A percentile compares a stretch with the other conserved stretches of the same genome.
Conservation (phyloP, 495 filamentous ascomycete genomes). For the Aspergillus wentii region DNA sequence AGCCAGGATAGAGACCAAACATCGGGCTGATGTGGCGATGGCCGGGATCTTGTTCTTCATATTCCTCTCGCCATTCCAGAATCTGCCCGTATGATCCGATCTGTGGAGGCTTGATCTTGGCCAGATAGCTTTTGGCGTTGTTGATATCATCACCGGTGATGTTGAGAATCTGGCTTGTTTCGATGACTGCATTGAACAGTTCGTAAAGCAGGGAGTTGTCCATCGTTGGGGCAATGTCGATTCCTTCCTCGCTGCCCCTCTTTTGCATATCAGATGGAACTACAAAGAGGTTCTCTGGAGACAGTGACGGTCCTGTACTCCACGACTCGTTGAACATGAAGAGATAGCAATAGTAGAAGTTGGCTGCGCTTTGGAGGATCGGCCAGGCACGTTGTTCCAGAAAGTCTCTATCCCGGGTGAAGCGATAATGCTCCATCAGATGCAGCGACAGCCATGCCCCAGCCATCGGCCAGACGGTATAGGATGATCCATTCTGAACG, state of each 20-base stretch:
- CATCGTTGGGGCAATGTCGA: constrained; percentile 30
- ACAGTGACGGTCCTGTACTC: constrained; percentile 32
- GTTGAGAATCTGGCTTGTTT: constrained; percentile 14
- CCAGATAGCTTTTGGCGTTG: constrained; percentile 2
- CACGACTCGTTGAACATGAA: constrained; percentile 23
- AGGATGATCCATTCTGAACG: constrained; percentile 23
- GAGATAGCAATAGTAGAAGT: constrained; percentile 31
- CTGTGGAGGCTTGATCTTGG: constrained; percentile 13
- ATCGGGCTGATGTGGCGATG: constrained; percentile 35
- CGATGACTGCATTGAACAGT: constrained; percentile 23
- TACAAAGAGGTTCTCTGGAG: constrained; percentile 34
- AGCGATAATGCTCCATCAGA: constrained; percentile 34
- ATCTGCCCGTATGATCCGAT: constrained; percentile 28
- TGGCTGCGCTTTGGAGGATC: constrained; percentile 17
- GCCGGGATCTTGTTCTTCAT: constrained; percentile 26
- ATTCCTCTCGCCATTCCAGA: constrained; percentile 38
- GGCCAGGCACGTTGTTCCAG: constrained; percentile 15
- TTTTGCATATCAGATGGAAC: constrained; percentile 10
- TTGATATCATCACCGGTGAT: constrained; percentile 7
- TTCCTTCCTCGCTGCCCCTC: constrained; percentile 10
- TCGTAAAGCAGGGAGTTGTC: constrained; percentile 32
- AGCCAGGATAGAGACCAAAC: constrained; percentile 27
- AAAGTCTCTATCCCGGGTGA: constrained; percentile 22
- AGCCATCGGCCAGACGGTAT: constrained; percentile 34
- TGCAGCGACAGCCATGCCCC: constrained; percentile 34